Base-by-base conservation (phyloP, 106 monocot species). In the Dendrobium nobile region DNA sequence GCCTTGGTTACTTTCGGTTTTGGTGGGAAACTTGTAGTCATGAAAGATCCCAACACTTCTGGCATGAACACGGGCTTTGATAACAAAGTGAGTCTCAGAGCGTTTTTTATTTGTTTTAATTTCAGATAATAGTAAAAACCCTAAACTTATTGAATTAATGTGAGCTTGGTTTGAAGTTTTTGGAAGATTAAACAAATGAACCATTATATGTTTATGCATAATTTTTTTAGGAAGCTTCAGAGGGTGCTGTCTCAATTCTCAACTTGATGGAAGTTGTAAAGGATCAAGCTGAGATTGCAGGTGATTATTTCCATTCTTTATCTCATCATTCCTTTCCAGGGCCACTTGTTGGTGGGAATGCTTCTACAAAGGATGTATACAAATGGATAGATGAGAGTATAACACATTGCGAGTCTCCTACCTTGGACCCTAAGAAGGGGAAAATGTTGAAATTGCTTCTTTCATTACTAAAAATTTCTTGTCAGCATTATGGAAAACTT, bases 341-440 rank as follows among this genome's bases (percentile, higher is more conserved):
- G 75, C 97, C 97, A 24, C 94, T 98, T 85, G 92, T 89, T 58
- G 97, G 94, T 67, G 94, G 94, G 37, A 91, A 70, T 91, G 88
- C 89, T 85, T 79, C 89, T 47, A 79, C 85, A 77, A 98, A 92
- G 82, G 97, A 94, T 80, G 82, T 94, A 41, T 88, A 92, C 77
- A 98, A 89, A 84, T 98, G 97, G 94, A 82, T 98, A 56, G 94
- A 98, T 80, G 94, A 94, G 84, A 94, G 79, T 26, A 89, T 91
- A n/a, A 5, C 76, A 19, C 73, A 79, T 37, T 91, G 85, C 74
- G 89, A 91, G 77, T 82, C 93, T 56, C 67, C 84, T 24, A 16
- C 15, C 0, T n/a, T 81, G 51, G 92, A 94, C 47, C 79, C 80
- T 68, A 88, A 86, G 59, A 89, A 87, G 85, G 88, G 87, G 58